Base-by-base conservation (phyloP, 768 basidiomycete species). In the Termitomyces sp. region DNA sequence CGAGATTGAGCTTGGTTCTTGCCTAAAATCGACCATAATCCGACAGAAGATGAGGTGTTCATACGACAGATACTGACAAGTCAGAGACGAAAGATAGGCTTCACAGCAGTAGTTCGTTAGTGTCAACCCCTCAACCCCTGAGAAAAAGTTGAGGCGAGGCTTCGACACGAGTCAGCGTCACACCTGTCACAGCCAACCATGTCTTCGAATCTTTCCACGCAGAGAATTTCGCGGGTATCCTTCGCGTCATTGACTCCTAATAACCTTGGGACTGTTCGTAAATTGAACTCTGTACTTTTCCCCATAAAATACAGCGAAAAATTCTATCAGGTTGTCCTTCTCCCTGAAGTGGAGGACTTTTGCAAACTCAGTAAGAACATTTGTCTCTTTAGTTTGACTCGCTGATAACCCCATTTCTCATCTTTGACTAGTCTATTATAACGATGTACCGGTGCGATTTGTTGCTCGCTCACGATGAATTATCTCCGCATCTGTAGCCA, bases 221-320 rank as follows among this genome's bases (percentile, higher is more conserved):
- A 44, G 41, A 57, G 61, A 57, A 19, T 59, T 30, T 62, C 73
- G 55, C 83, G 84, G 60, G 72, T 89, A 56, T 81, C 87, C 19
- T 88, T 89, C 70, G 78, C 90, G 49, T 82, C 84, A 47, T 71
- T 92, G 64, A 89, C 86, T 11, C 74, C 77, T 54, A 93, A 93
- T 70, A 96, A 94, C 70, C 72, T 94, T 45, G 93, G 93, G 50
- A 86, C 87, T 2, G 80, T 87, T 51, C 78, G 86, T 56, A 85
- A 81, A 64, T 65, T 80, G 41, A 79, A 87, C 70, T 83, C 85
- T 2, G 89, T 93, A 40, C 79, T 95, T 41, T 93, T 94, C 68
- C 92, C 93, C 26, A 88, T 95, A 67, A 85, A 84, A 64, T 96
- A 95, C 69, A 85, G 86, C 68, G 88, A 91, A 62, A 87, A 85